These are phyloP conservation scores for Anisodus acutangulus DNA, from an alignment of 257 asterid species.

Conservation along the genomic window DNA sequence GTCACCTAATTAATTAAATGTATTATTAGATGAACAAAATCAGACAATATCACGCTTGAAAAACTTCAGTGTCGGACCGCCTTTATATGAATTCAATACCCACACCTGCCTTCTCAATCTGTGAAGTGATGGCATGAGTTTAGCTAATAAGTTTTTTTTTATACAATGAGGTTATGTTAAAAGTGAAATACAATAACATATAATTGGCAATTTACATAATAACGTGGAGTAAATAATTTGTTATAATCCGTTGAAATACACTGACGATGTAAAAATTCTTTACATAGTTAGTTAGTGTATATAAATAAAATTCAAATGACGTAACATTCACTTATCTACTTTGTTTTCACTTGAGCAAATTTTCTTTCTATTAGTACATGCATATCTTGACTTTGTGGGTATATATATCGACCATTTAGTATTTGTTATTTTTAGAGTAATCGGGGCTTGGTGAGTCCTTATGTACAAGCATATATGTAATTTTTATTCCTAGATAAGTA, in stretches of 20 bases:
- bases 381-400: not conserved
- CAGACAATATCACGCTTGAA: conserved; percentile 28
- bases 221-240: too few species aligned
- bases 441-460: not conserved
- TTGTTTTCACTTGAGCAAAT: too few species aligned
- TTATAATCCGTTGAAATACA: too few species aligned
- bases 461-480: not conserved
- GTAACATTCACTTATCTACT: too few species aligned
- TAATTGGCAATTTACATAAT: not conserved
- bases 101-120: not conserved
- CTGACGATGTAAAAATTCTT: not conserved
- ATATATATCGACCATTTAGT: not conserved
- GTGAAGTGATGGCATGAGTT: not conserved
- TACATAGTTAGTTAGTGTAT: too few species aligned
- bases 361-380: not conserved
- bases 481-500: not conserved
- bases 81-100: not conserved
- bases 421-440: not conserved
- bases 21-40: conserved; percentile 20
- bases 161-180: not conserved
- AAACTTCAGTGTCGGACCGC: conserved; percentile 20
- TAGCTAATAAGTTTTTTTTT: too few species aligned
- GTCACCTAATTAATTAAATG: not conserved
- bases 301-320: too few species aligned
- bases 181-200: not conserved